Conservation (phyloP, 2,329 filamentous ascomycete genomes). For the Trichophyton rubrum region DNA sequence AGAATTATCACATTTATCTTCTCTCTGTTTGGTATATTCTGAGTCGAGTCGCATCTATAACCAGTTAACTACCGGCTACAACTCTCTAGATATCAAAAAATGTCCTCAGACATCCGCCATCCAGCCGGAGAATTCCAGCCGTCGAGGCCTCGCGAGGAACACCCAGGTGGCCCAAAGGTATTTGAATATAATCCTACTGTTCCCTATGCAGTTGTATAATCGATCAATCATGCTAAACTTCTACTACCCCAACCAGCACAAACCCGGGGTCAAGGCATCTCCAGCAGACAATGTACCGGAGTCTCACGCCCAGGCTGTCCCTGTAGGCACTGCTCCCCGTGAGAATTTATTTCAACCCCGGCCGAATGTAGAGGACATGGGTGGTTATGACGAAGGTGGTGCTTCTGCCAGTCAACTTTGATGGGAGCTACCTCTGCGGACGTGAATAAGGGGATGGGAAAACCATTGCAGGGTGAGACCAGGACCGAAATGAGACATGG, state of each 20-base stretch:
- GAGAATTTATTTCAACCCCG: slow-evolving; percentile 38
- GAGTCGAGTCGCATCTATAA: no score
- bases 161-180: neutral
- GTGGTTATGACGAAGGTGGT: slow-evolving; percentile 13
- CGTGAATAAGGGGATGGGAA: slow-evolving; percentile 42
- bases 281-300: slow-evolving; percentile 46
- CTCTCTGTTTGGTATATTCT: neutral
- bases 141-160: neutral
- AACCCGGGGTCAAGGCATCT: slow-evolving; percentile 48
- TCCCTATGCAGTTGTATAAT: no score
- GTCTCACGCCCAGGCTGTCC: slow-evolving; percentile 49
- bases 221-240: no score
- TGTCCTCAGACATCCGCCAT: neutral
- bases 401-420: slow-evolving; percentile 33
- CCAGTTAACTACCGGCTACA: no score
- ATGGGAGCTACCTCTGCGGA: slow-evolving; percentile 41
- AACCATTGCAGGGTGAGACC: slow-evolving; percentile 40
- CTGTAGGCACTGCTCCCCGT: slow-evolving; percentile 51
- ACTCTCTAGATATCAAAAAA: neutral
- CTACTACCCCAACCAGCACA: slow-evolving; percentile 41
- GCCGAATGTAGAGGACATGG: slow-evolving; percentile 18
- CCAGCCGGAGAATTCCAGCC: slow-evolving; percentile 1
- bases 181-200: no score
- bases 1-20: neutral
- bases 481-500: slow-evolving; percentile 38